Percentiles rank a stretch among this genome's conserved stretches.
phyloP scores from a whole-genome alignment of 73 alveolate genomes.

The Stentor roeselii region DNA sequence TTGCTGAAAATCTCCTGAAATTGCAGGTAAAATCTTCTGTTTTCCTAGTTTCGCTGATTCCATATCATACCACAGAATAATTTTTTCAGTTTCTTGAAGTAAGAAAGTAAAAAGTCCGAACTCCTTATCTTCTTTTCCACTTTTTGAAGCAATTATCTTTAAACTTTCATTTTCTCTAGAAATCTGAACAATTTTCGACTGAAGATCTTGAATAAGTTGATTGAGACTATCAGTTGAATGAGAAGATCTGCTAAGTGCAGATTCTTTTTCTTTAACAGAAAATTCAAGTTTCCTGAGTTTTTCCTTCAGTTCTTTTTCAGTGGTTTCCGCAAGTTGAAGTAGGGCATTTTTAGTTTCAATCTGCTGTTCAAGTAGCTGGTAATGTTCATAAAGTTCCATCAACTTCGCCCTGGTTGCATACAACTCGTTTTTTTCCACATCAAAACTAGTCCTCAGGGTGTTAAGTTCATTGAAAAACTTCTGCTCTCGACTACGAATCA shows the following conservation, averaged over 20 bases:
- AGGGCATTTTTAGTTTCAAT: neutral
- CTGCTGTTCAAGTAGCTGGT: neutral
- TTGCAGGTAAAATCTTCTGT: neutral
- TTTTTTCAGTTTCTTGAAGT: neutral
- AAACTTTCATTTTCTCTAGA: neutral
- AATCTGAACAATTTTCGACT: neutral
- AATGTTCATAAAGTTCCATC: neutral
- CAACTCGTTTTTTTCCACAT: slow-evolving; percentile 12
- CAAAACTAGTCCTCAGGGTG: neutral
- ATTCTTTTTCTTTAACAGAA: neutral
- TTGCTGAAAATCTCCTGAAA: neutral
- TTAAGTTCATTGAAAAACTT: neutral
- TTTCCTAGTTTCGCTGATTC: neutral
- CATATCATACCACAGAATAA: neutral
- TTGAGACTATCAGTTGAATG: neutral
- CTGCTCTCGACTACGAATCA: neutral
- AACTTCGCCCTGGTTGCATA: neutral
- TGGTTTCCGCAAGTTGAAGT: neutral
- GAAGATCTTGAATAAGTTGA: neutral
- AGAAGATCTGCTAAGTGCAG: too few species aligned
- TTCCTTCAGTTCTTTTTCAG: neutral
- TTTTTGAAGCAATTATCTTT: too few species aligned
- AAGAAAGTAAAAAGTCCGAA: neutral
- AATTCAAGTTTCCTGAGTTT: neutral
- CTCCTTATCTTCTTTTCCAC: too few species aligned